Percentiles rank a stretch among this genome's conserved stretches.
phyloP scores from a whole-genome alignment of 2,329 filamentous ascomycete genomes.

The Neofusicoccum kwambonambiense region DNA sequence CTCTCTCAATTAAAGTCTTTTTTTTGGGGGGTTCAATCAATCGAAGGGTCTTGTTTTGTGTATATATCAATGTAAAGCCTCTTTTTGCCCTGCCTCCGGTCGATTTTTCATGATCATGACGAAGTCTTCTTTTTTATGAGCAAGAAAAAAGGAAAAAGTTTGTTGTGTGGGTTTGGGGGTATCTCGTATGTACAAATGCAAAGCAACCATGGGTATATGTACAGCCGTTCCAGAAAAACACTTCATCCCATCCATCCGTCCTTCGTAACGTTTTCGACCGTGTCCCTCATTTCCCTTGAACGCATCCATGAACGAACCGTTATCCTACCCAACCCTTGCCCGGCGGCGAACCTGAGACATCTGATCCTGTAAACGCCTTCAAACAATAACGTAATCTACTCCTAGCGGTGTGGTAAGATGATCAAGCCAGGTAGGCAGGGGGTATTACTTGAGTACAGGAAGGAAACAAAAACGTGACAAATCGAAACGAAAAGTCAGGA shows the following conservation, averaged over 20 bases:
- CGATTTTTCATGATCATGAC: too few species aligned
- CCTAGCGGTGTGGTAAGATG: too few species aligned
- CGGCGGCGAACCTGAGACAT: too few species aligned
- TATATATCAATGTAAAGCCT: slow-evolving; percentile 8
- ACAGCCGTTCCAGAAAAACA: background rate
- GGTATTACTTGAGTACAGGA: too few species aligned
- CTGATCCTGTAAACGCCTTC: too few species aligned
- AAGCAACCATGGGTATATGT: background rate
- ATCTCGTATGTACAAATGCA: background rate
- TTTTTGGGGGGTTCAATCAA: background rate
- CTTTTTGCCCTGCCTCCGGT: background rate
- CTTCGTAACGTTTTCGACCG: background rate
- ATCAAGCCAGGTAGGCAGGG: too few species aligned
- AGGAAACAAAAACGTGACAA: too few species aligned
- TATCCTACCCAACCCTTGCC: background rate
- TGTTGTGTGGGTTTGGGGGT: background rate
- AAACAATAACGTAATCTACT: too few species aligned
- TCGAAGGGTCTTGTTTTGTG: background rate
- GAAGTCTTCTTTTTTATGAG: background rate
- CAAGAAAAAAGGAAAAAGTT: background rate
- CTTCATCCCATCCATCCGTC: background rate
- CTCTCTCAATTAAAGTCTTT: background rate
- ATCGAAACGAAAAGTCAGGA: too few species aligned
- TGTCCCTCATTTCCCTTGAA: background rate
- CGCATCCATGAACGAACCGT: background rate